Conservation (phyloP, 2,329 filamentous ascomycete species). For the Claviceps pazoutovae region DNA sequence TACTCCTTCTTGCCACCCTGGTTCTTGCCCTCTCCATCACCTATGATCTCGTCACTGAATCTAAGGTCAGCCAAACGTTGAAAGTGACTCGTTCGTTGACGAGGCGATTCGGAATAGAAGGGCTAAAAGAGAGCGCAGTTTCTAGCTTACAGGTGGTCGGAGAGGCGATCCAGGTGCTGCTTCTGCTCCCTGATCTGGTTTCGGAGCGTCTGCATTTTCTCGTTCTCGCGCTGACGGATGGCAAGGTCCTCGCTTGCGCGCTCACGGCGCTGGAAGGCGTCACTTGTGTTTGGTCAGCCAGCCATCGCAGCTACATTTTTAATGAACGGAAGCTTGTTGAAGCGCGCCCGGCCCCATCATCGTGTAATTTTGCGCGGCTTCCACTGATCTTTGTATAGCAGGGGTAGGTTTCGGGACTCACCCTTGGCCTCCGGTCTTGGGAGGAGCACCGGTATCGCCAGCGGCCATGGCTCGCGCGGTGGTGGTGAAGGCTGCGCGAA, state of each 20-base stretch:
- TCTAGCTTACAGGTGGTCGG: slow-evolving; percentile 61
- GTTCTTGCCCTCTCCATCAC: slow-evolving; percentile 28
- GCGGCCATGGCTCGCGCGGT: slow-evolving; percentile 50
- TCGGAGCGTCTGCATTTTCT: slow-evolving; percentile 72
- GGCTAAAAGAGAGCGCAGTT: too few species aligned
- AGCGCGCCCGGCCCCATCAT: not conserved
- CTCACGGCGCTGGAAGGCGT: slow-evolving; percentile 88
- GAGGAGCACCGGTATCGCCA: slow-evolving; percentile 54
- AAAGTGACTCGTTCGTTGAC: slow-evolving; percentile 1
- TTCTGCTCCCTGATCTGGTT: slow-evolving; percentile 64
- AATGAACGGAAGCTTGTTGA: too few species aligned
- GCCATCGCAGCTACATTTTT: not conserved
- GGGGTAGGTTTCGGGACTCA: slow-evolving; percentile 23
- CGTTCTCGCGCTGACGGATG: slow-evolving; percentile 75
- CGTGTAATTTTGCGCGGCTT: not conserved
- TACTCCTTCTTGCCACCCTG: slow-evolving; percentile 47
- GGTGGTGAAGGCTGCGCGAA: slow-evolving; percentile 46
- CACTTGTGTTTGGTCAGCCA: slow-evolving; percentile 41
- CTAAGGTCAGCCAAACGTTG: not conserved
- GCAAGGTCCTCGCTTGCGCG: slow-evolving; percentile 72
- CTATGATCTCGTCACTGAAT: slow-evolving; percentile 58
- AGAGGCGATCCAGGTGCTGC: slow-evolving; percentile 69
- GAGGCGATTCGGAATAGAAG: slow-evolving; percentile 6
- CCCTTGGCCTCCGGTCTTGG: slow-evolving; percentile 38
- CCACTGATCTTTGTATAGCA: not conserved